A percentile compares a stretch with the other conserved stretches of the same genome.
These are phyloP conservation scores for Lecanosticta acicola DNA, from an alignment of 2,329 filamentous ascomycete species.

Conservation along the genomic window DNA sequence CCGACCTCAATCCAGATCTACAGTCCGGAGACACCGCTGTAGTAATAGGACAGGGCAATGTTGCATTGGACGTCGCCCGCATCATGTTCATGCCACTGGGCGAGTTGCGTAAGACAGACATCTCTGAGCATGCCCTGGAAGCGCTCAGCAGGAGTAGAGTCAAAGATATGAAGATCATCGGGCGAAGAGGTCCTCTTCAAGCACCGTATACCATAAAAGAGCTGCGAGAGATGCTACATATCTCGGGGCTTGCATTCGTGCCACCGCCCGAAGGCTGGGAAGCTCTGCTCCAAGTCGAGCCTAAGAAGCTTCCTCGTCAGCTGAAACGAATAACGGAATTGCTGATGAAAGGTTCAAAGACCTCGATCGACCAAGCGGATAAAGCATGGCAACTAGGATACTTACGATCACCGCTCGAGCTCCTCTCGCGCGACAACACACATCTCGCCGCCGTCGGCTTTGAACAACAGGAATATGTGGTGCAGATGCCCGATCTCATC, in stretches of 20 bases:
- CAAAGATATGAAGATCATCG: conserved; percentile 78
- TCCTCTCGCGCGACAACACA: conserved; percentile 49
- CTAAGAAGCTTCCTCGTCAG: conserved; percentile 65
- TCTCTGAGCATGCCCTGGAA: conserved; percentile 76
- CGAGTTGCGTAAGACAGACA: conserved; percentile 73
- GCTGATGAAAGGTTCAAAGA: conserved; percentile 65
- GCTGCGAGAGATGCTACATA: conserved; percentile 75
- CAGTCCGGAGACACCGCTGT: conserved; percentile 73
- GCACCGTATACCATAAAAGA: conserved; percentile 96
- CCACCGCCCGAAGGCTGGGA: conserved; percentile 40
- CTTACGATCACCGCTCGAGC: conserved; percentile 69
- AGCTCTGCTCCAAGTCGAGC: conserved; percentile 45
- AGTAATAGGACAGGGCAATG: conserved; percentile 91
- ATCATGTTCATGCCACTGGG: conserved; percentile 76
- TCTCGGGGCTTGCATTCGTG: conserved; percentile 66
- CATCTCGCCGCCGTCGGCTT: conserved; percentile 64
- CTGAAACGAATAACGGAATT: conserved; percentile 74
- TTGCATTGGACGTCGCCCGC: conserved; percentile 86
- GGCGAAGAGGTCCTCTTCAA: conserved; percentile 73
- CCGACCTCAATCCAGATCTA: conserved; percentile 66
- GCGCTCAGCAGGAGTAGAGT: conserved; percentile 66
- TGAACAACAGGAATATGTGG: conserved; percentile 42
- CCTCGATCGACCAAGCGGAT: conserved; percentile 42
- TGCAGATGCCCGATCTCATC: conserved; percentile 13
- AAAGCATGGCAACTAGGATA: conserved; percentile 84